These are phyloP conservation scores for Salix caprea DNA, from an alignment of 345 rosid genomes.

Conservation along the genomic window DNA sequence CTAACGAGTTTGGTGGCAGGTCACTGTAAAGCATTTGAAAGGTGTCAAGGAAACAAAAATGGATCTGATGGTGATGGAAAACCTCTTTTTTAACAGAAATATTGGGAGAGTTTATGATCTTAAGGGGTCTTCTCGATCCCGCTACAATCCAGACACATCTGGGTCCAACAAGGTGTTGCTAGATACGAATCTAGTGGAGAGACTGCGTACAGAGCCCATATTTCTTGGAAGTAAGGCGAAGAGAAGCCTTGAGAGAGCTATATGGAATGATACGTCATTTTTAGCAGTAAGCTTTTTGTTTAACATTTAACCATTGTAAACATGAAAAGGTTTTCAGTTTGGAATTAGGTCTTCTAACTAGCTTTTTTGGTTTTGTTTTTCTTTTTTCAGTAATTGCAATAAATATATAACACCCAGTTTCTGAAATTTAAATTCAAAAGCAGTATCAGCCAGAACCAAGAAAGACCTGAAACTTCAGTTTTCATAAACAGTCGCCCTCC, in stretches of 20 bases:
- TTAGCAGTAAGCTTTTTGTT: conserved; percentile 66
- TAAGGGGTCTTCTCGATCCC: conserved; percentile 79
- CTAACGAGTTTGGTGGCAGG: conserved; percentile 39
- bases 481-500: not conserved
- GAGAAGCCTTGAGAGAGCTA: conserved; percentile 87
- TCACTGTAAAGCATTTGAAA: conserved; percentile 64
- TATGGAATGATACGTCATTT: conserved; percentile 94
- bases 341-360: not conserved
- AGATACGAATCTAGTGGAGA: conserved; percentile 81
- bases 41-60: conserved; percentile 91
- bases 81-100: conserved; percentile 76
- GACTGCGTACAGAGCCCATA: conserved; percentile 76
- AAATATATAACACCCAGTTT: not conserved
- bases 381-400: not conserved
- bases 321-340: not conserved
- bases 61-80: conserved; percentile 98
- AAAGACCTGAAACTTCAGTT: not conserved
- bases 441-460: not conserved
- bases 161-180: conserved; percentile 75
- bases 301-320: not conserved
- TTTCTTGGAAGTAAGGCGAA: conserved; percentile 94
- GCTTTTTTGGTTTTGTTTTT: not conserved
- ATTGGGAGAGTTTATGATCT: conserved; percentile 80
- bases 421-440: not conserved
- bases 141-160: conserved; percentile 77